phyloP scores from a whole-genome alignment of 345 rosid species.

The Citrus medica region DNA sequence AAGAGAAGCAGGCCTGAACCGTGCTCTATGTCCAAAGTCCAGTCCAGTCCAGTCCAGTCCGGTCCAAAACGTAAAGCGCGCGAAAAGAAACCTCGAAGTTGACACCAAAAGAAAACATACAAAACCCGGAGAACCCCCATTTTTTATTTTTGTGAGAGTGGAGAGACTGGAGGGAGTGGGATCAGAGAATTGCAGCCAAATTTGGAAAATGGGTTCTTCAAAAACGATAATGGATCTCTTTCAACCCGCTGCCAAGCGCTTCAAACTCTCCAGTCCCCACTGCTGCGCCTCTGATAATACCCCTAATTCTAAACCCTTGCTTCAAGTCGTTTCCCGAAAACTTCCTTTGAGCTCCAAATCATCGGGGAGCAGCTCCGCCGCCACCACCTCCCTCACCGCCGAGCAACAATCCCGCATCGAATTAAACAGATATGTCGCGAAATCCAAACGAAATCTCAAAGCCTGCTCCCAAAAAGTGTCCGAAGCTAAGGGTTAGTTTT shows the following conservation, averaged over 20 bases:
- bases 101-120: no score
- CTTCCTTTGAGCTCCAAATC: constrained; percentile 12
- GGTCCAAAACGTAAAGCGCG: no score
- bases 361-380: constrained; percentile 1
- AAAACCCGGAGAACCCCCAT: no score
- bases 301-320: not conserved
- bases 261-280: constrained; percentile 30
- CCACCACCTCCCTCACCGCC: constrained; percentile 41
- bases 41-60: no score
- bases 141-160: not conserved
- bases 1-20: no score
- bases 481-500: constrained; percentile 41
- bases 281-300: constrained; percentile 12
- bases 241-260: constrained; percentile 75
- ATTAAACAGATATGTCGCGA: constrained; percentile 58
- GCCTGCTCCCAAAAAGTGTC: constrained; percentile 57
- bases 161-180: not conserved
- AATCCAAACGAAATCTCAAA: constrained; percentile 65
- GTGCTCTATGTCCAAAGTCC: no score
- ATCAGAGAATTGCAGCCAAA: not conserved
- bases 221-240: constrained; percentile 65
- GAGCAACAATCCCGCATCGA: constrained; percentile 56
- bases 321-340: constrained; percentile 13
- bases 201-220: constrained; percentile 43
- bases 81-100: no score